phyloP scores from a whole-genome alignment of 805 yeast species.

The Saccharomycopsis sp. region DNA sequence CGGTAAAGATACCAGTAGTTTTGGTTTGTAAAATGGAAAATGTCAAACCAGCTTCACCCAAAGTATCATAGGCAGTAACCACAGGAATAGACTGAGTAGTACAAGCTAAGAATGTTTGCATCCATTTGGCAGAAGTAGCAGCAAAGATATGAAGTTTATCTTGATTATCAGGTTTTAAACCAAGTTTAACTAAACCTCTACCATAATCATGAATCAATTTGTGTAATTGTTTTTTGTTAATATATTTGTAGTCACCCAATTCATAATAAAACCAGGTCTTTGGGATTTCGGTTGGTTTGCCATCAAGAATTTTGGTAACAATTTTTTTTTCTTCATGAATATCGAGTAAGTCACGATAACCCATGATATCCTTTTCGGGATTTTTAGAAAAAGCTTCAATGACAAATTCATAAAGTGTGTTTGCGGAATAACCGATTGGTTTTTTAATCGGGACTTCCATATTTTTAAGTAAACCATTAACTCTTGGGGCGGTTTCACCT shows the following conservation, averaged over 20 bases:
- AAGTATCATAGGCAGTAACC: constrained; percentile 93
- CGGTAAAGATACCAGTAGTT: constrained; percentile 73
- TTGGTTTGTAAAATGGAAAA: constrained; percentile 80
- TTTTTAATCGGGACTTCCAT: constrained; percentile 38
- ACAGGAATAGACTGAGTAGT: constrained; percentile 72
- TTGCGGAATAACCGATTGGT: constrained; percentile 56
- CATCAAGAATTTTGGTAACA: constrained; percentile 68
- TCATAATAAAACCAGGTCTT: constrained; percentile 88
- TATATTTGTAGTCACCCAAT: constrained; percentile 57
- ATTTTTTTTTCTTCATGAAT: constrained; percentile 66
- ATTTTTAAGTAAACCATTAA: constrained; percentile 41
- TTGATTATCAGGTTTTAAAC: constrained; percentile 49
- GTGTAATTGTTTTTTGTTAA: constrained; percentile 49
- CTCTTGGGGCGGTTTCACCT: constrained; percentile 79
- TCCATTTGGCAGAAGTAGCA: constrained; percentile 80
- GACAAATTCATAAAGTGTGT: constrained; percentile 61
- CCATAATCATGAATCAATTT: constrained; percentile 45
- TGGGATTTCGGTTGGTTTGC: constrained; percentile 57
- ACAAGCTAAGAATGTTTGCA: constrained; percentile 75
- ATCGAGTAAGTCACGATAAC: constrained; percentile 68
- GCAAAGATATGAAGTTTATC: constrained; percentile 79
- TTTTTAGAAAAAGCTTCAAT: constrained; percentile 49
- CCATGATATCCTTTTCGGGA: constrained; percentile 50
- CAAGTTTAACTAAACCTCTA: constrained; percentile 66
- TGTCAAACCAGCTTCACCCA: constrained; percentile 80